Evolutionary conservation across 352 stramenopile species (phyloP).

Genomic region (Globisporangium carolinianum): DNA sequence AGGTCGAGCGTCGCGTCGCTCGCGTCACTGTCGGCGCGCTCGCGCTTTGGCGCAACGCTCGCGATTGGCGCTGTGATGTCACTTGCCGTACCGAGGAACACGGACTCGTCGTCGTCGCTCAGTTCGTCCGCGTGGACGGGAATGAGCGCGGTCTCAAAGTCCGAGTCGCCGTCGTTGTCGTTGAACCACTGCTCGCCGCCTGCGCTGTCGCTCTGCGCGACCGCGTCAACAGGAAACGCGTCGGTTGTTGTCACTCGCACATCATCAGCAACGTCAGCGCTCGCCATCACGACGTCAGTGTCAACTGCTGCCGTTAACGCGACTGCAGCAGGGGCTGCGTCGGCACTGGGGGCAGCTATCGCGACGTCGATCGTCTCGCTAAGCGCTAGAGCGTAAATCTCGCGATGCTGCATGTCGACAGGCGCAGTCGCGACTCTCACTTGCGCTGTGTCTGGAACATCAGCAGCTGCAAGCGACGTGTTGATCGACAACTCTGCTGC

Average conservation of each 20-base stretch:
- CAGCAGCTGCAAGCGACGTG: neutral
- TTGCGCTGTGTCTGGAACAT: neutral
- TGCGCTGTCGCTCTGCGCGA: no score
- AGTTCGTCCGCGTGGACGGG: slow-evolving; percentile 3
- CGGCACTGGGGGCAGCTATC: no score
- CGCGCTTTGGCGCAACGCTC: neutral
- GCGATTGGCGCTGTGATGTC: neutral
- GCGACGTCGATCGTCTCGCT: neutral
- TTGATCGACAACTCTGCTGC: neutral
- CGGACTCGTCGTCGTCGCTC: slow-evolving; percentile 8
- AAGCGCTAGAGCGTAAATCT: no score
- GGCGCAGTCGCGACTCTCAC: no score
- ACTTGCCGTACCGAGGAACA: slow-evolving; percentile 8
- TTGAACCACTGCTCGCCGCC: slow-evolving; percentile 11
- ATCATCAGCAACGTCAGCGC: neutral
- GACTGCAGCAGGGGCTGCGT: no score
- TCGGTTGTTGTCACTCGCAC: neutral
- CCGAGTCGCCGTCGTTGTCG: slow-evolving; percentile 7
- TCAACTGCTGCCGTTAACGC: no score
- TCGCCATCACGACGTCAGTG: no score
- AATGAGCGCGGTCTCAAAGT: slow-evolving; percentile 9
- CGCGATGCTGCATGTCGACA: no score
- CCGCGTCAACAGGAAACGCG: neutral
- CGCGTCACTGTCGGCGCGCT: slow-evolving; percentile 11
- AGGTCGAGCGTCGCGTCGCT: slow-evolving; percentile 27